Conservation (phyloP, 2,329 filamentous ascomycete genomes). For the Xylariomycetidae sp. region DNA sequence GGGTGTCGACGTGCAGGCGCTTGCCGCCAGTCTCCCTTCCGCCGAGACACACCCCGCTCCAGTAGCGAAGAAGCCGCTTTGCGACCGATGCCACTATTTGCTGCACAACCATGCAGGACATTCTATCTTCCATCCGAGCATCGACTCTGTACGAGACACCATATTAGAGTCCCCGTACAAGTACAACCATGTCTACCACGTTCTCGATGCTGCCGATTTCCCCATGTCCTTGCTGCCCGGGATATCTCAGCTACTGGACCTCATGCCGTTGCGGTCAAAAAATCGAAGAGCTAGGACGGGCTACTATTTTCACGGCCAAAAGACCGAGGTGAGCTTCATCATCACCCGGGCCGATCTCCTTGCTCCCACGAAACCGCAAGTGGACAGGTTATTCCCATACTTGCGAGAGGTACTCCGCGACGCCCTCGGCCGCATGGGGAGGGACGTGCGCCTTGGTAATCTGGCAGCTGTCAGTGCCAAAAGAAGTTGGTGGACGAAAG, state of each 20-base stretch:
- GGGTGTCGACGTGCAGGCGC: slow-evolving; percentile 37
- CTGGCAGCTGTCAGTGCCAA: slow-evolving; percentile 81
- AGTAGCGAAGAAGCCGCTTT: slow-evolving; percentile 52
- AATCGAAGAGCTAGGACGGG: slow-evolving; percentile 70
- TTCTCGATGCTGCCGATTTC: slow-evolving; percentile 93
- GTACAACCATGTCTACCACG: slow-evolving; percentile 90
- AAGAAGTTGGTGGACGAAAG: slow-evolving; percentile 83
- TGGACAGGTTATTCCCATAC: slow-evolving; percentile 82
- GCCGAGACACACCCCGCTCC: slow-evolving; percentile 6
- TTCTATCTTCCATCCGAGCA: slow-evolving; percentile 72
- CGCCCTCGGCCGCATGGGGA: slow-evolving; percentile 61
- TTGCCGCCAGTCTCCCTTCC: slow-evolving; percentile 26
- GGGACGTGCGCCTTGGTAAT: slow-evolving; percentile 77
- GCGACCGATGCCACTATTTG: slow-evolving; percentile 81
- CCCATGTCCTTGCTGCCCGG: slow-evolving; percentile 85
- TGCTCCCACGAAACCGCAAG: slow-evolving; percentile 74
- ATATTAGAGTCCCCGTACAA: slow-evolving; percentile 84
- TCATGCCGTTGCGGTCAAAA: slow-evolving; percentile 68
- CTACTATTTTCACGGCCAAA: slow-evolving; percentile 60
- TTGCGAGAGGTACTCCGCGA: slow-evolving; percentile 70
- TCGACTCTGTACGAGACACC: slow-evolving; percentile 75
- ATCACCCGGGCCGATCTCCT: slow-evolving; percentile 85
- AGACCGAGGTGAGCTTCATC: slow-evolving; percentile 80
- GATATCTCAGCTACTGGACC: slow-evolving; percentile 62
- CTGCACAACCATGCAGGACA: slow-evolving; percentile 66